Conservation (phyloP, 441 rosid genomes). For the Viola pubescens region DNA sequence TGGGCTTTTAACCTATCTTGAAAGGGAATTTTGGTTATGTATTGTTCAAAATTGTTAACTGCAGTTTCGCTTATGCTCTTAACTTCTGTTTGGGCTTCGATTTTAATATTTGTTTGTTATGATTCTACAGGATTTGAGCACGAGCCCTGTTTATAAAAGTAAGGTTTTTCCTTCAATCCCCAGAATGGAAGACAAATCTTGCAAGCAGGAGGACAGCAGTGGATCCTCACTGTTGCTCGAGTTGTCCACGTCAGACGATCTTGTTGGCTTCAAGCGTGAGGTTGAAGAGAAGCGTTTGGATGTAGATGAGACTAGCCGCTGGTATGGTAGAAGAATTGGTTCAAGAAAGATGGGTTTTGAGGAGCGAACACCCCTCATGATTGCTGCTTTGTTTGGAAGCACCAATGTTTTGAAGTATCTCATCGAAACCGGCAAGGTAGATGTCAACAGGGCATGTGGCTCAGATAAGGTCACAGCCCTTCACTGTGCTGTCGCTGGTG, state of each 20-base stretch:
- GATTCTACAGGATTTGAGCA: conserved; percentile 39
- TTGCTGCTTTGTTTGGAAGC: conserved; percentile 82
- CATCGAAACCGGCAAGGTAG: conserved; percentile 33
- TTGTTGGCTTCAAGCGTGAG: conserved; percentile 39
- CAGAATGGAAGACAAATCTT: conserved; percentile 40
- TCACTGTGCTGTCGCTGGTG: conserved; percentile 81
- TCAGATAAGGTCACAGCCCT: conserved; percentile 70
- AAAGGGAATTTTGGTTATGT: background rate
- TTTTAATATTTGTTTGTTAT: conserved; percentile 1
- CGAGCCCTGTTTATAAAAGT: conserved; percentile 45
- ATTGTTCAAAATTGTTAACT: conserved; percentile 1
- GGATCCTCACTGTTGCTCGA: conserved; percentile 59
- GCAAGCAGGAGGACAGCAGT: conserved; percentile 23
- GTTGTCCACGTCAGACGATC: conserved; percentile 63
- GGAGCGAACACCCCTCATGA: conserved; percentile 71
- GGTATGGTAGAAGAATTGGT: conserved; percentile 74
- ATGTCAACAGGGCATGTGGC: conserved; percentile 61
- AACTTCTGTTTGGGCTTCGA: too few relatives aligned
- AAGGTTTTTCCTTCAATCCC: conserved; percentile 26
- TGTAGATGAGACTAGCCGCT: conserved; percentile 45
- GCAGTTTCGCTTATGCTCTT: background rate
- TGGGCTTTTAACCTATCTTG: background rate
- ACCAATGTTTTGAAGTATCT: conserved; percentile 49
- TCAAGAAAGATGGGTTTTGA: conserved; percentile 80
- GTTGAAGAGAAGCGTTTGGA: conserved; percentile 45